Base-by-base conservation (phyloP, 148 eudicot species). In the Vaccinium macrocarpon region DNA sequence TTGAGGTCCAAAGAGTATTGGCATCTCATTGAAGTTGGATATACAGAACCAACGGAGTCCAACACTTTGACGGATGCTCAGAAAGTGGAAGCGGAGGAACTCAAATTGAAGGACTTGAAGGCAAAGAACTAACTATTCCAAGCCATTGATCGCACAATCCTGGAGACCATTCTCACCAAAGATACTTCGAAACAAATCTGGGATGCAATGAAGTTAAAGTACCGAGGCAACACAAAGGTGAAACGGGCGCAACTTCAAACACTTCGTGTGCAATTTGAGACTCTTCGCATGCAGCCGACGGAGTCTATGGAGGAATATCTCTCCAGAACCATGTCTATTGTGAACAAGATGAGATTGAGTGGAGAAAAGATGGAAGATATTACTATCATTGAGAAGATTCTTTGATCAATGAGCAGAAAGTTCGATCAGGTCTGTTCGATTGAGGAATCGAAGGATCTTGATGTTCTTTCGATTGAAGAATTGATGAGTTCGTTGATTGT, bases 391-490 rank as follows among this genome's bases (percentile, higher is more conserved):
- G 49, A 73, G n/a, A 74, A 74, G 52, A 16, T 74, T 74, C 78
- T 46, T 74, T 25, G 78, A 46, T 74, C 78, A 74, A 74, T 74
- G 78, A 74, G 9, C 13, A 15, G 23, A 25, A 74, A 74, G 78
- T 74, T 74, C 5, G 78, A 74, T 10, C 52, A 74, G 78, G 73
- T 68, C 73, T 68, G 73, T 15, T 68, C 73, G 29, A 25, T 68
- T 68, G 35, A 68, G 23, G 73, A 74, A 46, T 74, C 78, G 52
- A 74, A 74, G 25, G 51, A 73, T 73, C 77, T 73, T 15, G 50
- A 73, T 73, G 77, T 46, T 2, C 78, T 74, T 74, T 74, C 78
- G 25, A 74, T 74, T 74, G 78, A 74, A 38, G 78, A 46, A 4
- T 42, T 74, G 52, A 46, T 38, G 52, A 74, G 52, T 74, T 35